Conservation (phyloP, 306 rosid species). For the Dalbergia oliveri region DNA sequence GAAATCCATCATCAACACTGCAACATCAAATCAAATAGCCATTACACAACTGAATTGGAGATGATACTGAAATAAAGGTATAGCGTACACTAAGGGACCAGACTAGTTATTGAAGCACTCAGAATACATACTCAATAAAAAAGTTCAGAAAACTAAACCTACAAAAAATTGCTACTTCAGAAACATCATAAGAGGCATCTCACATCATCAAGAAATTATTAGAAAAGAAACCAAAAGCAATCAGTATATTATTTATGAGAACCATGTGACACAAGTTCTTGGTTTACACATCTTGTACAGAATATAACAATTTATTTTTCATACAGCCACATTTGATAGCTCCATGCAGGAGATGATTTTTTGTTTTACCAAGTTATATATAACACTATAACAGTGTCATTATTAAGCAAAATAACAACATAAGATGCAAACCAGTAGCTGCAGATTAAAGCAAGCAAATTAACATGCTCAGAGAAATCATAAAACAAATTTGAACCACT, state of each 20-base stretch:
- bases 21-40: slow-evolving; percentile 48
- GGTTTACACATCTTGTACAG: slow-evolving; percentile 24
- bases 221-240: slow-evolving; percentile 28
- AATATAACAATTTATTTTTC: slow-evolving; percentile 5
- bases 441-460: slow-evolving; percentile 15
- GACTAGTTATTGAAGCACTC: slow-evolving; percentile 38
- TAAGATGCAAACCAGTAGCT: background rate
- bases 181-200: slow-evolving; percentile 11
- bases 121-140: slow-evolving; percentile 25
- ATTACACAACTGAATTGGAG: slow-evolving; percentile 30
- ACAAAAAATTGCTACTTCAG: slow-evolving; percentile 27
- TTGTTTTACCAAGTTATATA: background rate
- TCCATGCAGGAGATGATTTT: background rate
- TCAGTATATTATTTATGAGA: slow-evolving; percentile 7
- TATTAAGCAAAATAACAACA: background rate
- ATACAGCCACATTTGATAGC: background rate
- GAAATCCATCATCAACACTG: slow-evolving; percentile 96
- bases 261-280: background rate
- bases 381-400: too few species aligned
- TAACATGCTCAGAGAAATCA: slow-evolving; percentile 11
- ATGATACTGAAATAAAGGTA: slow-evolving; percentile 32
- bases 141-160: slow-evolving; percentile 22
- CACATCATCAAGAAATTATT: slow-evolving; percentile 39
- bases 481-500: slow-evolving; percentile 4
- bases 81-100: slow-evolving; percentile 4